Percentiles rank a stretch among this genome's conserved stretches.
Evolutionary conservation across 305 asterid genomes (phyloP).

Genomic region (Striga hermonthica): DNA sequence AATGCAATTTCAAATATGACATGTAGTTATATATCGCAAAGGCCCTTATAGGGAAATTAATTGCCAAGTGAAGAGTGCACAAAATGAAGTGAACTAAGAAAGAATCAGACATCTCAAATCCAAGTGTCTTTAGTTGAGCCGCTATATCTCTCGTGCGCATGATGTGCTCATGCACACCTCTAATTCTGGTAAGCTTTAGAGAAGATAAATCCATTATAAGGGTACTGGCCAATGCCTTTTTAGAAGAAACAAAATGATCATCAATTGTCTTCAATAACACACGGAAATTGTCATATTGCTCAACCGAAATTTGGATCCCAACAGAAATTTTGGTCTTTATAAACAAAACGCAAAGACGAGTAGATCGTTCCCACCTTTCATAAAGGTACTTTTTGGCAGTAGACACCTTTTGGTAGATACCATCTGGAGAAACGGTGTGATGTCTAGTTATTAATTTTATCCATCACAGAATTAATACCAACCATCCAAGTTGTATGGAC

Average conservation of each 20-base stretch:
- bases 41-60: too few species aligned
- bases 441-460: too few species aligned
- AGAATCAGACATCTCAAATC: not conserved
- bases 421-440: too few species aligned
- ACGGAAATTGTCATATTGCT: not conserved
- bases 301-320: not conserved
- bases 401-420: too few species aligned
- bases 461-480: too few species aligned
- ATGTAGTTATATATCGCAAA: too few species aligned
- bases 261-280: not conserved
- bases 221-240: conserved; percentile 9
- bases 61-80: not conserved
- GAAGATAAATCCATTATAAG: conserved; percentile 2
- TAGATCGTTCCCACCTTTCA: conserved; percentile 19
- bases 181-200: not conserved
- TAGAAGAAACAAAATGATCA: not conserved
- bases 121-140: not conserved
- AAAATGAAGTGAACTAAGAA: conserved; percentile 10
- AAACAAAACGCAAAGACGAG: not conserved
- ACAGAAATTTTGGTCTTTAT: not conserved
- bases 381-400: not conserved
- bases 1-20: too few species aligned
- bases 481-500: too few species aligned
- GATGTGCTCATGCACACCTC: conserved; percentile 1
- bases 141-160: not conserved